A percentile compares a stretch with the other conserved stretches of the same genome.
phyloP scores from a whole-genome alignment of 1,139 yeast genomes.

The Petasospora rhodanensis region DNA sequence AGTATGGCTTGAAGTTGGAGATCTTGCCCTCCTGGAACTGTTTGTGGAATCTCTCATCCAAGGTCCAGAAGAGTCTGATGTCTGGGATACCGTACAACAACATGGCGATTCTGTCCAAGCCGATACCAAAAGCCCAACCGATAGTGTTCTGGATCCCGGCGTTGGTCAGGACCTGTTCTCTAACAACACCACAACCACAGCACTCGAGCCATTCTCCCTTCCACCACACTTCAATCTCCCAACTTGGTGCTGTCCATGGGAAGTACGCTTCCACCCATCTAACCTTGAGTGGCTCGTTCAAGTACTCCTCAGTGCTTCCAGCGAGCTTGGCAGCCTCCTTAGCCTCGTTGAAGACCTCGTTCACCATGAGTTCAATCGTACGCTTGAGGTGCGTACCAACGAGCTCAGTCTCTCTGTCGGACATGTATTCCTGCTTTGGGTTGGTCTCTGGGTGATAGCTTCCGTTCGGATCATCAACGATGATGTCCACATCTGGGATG shows the following conservation, averaged over 20 bases:
- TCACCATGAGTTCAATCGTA: constrained; percentile 77
- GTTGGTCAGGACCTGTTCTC: constrained; percentile 68
- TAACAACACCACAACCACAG: constrained; percentile 93
- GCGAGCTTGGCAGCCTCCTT: constrained; percentile 61
- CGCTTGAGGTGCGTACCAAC: constrained; percentile 77
- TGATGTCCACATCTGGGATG: constrained; percentile 61
- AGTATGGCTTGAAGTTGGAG: constrained; percentile 77
- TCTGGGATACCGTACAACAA: constrained; percentile 91
- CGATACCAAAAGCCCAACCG: constrained; percentile 98
- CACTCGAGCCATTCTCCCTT: constrained; percentile 97
- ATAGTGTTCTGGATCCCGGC: constrained; percentile 65
- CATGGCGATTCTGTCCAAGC: constrained; percentile 95
- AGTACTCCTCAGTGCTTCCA: constrained; percentile 58
- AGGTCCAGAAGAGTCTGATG: constrained; percentile 88
- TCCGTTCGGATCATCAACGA: constrained; percentile 69
- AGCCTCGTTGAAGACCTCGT: constrained; percentile 78
- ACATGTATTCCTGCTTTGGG: constrained; percentile 79
- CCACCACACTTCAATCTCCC: constrained; percentile 99
- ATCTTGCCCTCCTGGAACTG: constrained; percentile 71
- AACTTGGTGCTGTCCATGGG: constrained; percentile 98
- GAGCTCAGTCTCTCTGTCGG: constrained; percentile 60
- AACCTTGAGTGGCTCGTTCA: constrained; percentile 73
- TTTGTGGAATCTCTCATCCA: constrained; percentile 66
- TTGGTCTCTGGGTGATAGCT: constrained; percentile 55
- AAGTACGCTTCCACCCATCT: constrained; percentile 96